Conservation (phyloP, 2,329 filamentous ascomycete species). For the Plenodomus biglobosus region DNA sequence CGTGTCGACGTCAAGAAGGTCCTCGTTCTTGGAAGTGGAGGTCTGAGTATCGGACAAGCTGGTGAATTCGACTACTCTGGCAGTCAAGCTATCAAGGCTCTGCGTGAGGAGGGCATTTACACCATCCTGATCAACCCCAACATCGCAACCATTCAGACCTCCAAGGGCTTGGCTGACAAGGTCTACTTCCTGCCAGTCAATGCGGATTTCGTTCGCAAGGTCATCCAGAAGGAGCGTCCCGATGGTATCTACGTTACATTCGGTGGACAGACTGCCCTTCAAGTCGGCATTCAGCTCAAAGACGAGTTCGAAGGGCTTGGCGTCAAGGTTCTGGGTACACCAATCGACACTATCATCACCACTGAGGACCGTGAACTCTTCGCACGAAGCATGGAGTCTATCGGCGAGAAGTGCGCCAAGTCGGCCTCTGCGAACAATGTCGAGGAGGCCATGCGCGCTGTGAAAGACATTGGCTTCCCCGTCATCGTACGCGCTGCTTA, state of each 20-base stretch:
- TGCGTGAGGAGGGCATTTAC: constrained; percentile 98
- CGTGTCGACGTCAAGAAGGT: constrained; percentile 90
- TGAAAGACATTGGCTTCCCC: constrained; percentile 90
- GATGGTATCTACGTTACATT: constrained; percentile 98
- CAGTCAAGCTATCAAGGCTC: constrained; percentile 95
- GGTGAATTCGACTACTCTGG: constrained; percentile 99
- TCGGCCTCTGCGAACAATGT: constrained; percentile 88
- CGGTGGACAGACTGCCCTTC: constrained; percentile 94
- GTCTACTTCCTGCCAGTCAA: constrained; percentile 98
- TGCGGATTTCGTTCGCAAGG: constrained; percentile 94
- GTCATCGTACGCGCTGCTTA: constrained; percentile 97
- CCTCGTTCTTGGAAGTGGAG: constrained; percentile 88
- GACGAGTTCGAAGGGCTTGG: constrained; percentile 93
- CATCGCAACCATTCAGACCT: constrained; percentile 98
- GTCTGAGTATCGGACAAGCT: constrained; percentile 94
- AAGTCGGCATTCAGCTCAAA: constrained; percentile 95
- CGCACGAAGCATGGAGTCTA: constrained; percentile 96
- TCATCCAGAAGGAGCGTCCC: constrained; percentile 90
- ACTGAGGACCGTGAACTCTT: constrained; percentile 98
- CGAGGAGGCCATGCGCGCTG: constrained; percentile 84
- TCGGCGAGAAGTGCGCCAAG: constrained; percentile 96
- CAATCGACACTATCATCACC: constrained; percentile 97
- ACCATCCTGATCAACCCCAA: constrained; percentile 98
- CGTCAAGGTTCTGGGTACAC: constrained; percentile 91
- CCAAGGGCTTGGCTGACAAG: constrained; percentile 95